Evolutionary conservation across 2,329 filamentous ascomycete species (phyloP).

Genomic region (Exophiala sp.): DNA sequence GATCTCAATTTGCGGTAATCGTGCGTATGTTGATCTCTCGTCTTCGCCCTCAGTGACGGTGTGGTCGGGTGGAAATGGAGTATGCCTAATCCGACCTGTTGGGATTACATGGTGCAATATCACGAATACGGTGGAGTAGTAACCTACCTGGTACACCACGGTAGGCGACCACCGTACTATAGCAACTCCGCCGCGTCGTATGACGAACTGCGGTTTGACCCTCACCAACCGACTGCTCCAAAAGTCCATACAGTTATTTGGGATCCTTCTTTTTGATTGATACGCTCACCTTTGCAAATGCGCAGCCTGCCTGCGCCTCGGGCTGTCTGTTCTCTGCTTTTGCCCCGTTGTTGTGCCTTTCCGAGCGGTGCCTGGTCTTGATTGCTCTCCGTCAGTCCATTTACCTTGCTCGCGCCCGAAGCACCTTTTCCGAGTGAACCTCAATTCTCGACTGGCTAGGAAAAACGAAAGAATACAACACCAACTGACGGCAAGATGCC

Average conservation of each 20-base stretch:
- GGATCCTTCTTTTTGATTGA: background rate
- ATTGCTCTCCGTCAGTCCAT: too few relatives aligned
- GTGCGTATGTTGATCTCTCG: background rate
- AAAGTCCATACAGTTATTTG: background rate
- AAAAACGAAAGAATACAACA: conserved; percentile 1
- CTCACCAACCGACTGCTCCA: conserved; percentile 12
- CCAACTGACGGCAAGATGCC: conserved; percentile 18
- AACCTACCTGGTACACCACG: too few relatives aligned
- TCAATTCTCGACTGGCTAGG: background rate
- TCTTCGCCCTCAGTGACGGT: too few relatives aligned
- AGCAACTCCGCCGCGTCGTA: conserved; percentile 18
- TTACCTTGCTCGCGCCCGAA: conserved; percentile 3
- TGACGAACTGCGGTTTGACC: conserved; percentile 17
- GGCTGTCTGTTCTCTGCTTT: too few relatives aligned
- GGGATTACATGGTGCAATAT: background rate
- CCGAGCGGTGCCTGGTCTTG: too few relatives aligned
- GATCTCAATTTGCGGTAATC: conserved; percentile 13
- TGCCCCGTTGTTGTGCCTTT: background rate
- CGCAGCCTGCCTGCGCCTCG: conserved; percentile 1
- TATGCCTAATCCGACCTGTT: too few relatives aligned
- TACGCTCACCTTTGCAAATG: conserved; percentile 3
- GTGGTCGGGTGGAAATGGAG: conserved; percentile 1
- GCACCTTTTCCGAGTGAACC: conserved; percentile 5
- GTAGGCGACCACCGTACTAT: background rate
- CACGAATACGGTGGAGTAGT: conserved; percentile 3